phyloP scores from a whole-genome alignment of 2,329 filamentous ascomycete species.

The Nemania sp. region DNA sequence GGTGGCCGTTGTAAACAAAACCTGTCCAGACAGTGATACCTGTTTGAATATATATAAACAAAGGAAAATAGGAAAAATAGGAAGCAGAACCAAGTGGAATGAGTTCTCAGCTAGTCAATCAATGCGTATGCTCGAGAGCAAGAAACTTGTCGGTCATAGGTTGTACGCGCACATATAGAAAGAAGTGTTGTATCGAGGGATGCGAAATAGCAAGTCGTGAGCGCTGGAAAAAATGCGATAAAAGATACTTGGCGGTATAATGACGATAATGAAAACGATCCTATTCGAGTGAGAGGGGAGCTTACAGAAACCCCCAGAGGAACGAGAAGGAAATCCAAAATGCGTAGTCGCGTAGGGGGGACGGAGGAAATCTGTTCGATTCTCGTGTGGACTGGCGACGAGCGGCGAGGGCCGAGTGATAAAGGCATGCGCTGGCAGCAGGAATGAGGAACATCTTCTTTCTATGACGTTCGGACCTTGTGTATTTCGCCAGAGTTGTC shows the following conservation, averaged over 20 bases:
- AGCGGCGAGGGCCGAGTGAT: background rate
- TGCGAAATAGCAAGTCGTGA: background rate
- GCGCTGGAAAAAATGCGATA: background rate
- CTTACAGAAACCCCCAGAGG: too few relatives aligned
- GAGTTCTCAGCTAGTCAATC: too few relatives aligned
- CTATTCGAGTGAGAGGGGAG: too few relatives aligned
- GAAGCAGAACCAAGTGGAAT: too few relatives aligned
- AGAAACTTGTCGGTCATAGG: too few relatives aligned
- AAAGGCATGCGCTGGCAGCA: background rate
- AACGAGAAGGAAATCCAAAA: too few relatives aligned
- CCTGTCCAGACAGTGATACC: conserved; percentile 14
- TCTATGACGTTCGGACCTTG: background rate
- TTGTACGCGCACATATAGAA: too few relatives aligned
- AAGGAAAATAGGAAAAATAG: background rate
- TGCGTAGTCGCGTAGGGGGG: too few relatives aligned
- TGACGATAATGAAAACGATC: too few relatives aligned
- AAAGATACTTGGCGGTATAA: background rate
- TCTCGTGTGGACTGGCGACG: background rate
- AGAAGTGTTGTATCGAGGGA: background rate
- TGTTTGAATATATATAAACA: too few relatives aligned
- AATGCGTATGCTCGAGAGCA: too few relatives aligned
- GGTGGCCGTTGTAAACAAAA: conserved; percentile 13
- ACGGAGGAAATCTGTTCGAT: background rate
- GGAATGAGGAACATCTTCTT: background rate
- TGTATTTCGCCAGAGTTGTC: background rate